Conservation (phyloP, 371 early-diverging fungal genomes). For the Apophysomyces variabilis region DNA sequence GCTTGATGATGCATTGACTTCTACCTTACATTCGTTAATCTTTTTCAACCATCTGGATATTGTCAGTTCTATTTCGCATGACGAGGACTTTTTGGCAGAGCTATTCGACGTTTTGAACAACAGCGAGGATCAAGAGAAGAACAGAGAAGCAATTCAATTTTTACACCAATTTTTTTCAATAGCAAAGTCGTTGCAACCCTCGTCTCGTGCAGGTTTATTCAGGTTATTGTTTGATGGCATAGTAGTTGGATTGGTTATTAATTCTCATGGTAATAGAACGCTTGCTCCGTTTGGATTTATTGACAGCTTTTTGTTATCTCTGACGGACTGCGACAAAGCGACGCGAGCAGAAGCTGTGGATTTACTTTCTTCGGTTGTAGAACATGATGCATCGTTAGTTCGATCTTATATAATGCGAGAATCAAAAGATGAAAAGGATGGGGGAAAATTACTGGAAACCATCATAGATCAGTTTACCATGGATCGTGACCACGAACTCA, state of each 20-base stretch:
- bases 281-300: conserved; percentile 80
- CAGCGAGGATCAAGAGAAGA: conserved; percentile 47
- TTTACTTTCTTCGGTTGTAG: conserved; percentile 74
- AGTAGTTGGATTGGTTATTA: not conserved
- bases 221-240: conserved; percentile 20
- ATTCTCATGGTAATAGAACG: conserved; percentile 40
- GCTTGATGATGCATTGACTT: conserved; percentile 73
- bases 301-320: conserved; percentile 67
- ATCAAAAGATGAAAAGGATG: conserved; percentile 39
- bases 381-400: conserved; percentile 78
- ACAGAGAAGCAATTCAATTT: conserved; percentile 74
- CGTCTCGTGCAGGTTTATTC: conserved; percentile 63
- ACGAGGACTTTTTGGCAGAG: conserved; percentile 64
- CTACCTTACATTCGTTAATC: conserved; percentile 72
- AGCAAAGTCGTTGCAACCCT: conserved; percentile 69
- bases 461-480: conserved; percentile 66
- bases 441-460: conserved; percentile 54
- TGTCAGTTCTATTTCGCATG: conserved; percentile 69
- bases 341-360: conserved; percentile 70
- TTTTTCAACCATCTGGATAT: conserved; percentile 86
- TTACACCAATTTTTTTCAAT: conserved; percentile 76
- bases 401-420: conserved; percentile 74
- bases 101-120: conserved; percentile 69
- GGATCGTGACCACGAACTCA: conserved; percentile 66
- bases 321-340: conserved; percentile 53